Evolutionary conservation across 441 rosid species (phyloP), one percentile per base, ranked within the genome.

Genomic region (Theobroma grandiflorum): DNA sequence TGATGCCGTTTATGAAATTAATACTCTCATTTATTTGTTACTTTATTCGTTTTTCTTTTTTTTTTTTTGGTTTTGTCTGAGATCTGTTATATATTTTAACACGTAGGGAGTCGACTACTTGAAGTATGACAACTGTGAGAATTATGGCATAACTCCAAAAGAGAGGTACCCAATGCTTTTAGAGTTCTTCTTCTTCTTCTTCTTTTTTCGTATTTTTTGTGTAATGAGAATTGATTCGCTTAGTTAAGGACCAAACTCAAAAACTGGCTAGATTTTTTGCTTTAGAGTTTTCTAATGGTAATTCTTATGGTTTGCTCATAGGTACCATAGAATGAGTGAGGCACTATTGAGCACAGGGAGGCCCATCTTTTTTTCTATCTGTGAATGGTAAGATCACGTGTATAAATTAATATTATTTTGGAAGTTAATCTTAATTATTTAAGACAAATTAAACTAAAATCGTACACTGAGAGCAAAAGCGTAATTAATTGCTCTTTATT

Each of bases 81-180:
- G 47, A 15, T 12, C 14, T 20, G 11, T 31, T 73, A 68, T 53
- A 15, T 9, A 47, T 31, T 62, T 16, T 37, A 11, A 71, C 14
- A 7, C 8, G 33, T 71, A 91, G 95, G 92, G 88, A 26, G 64
- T 90, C 45, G 95, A 91, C 69, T 91, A 90, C 85, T 81, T 91
- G 84, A 91, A 91, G 86, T 91, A 91, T 59, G 95, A 90, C 66
- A 91, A 91, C 20, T 91, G 95, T 57, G 18, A 78, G 53, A 85
- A 79, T 57, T 70, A 79, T 43, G 89, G 86, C 6, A 75, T 84
- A 33, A 84, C 82, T 70, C 86, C 95, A 3, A 85, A 83, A 80
- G 84, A 76, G 72, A 85, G 87, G 89, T 84, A 70, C 1, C 8
- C 40, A 31, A 2, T 1, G 5, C 4, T n/a, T 40, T 18, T 42